phyloP scores from a whole-genome alignment of 31 red algal genomes.

The Endocladia muricata region DNA sequence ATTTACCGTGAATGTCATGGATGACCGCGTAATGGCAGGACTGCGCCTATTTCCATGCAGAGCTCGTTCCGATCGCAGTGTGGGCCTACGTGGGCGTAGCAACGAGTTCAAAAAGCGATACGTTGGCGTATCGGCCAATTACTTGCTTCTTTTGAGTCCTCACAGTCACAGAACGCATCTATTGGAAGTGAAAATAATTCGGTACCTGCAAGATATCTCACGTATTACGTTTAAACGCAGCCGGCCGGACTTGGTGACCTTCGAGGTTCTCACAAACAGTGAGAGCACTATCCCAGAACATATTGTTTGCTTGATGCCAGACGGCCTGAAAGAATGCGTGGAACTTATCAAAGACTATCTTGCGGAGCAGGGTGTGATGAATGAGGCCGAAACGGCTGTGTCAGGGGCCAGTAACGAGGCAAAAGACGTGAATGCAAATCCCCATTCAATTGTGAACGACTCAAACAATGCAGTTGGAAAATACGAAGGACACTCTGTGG shows the following conservation, averaged over 20 bases:
- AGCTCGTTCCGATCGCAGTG: slow-evolving; percentile 55
- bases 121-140: slow-evolving; percentile 74
- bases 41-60: slow-evolving; percentile 84
- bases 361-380: slow-evolving; percentile 5
- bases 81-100: slow-evolving; percentile 20
- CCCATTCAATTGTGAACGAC: no score
- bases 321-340: slow-evolving; percentile 78
- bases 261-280: slow-evolving; percentile 44
- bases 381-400: no score
- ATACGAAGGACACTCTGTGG: no score
- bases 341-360: slow-evolving; percentile 63
- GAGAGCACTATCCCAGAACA: slow-evolving; percentile 33
- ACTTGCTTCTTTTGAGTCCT: slow-evolving; percentile 72
- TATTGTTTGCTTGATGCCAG: slow-evolving; percentile 81
- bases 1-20: slow-evolving; percentile 76
- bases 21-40: slow-evolving; percentile 64
- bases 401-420: no score
- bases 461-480: no score
- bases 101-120: slow-evolving; percentile 78
- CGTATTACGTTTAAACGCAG: slow-evolving; percentile 82
- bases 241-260: slow-evolving; percentile 79
- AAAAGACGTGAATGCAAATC: no score
- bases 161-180: slow-evolving; percentile 63
- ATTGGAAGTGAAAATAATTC: slow-evolving; percentile 71
- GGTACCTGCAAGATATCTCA: slow-evolving; percentile 76